These are phyloP conservation scores for Aspergillus avenaceus DNA, from an alignment of 495 filamentous ascomycete genomes.

Conservation along the genomic window DNA sequence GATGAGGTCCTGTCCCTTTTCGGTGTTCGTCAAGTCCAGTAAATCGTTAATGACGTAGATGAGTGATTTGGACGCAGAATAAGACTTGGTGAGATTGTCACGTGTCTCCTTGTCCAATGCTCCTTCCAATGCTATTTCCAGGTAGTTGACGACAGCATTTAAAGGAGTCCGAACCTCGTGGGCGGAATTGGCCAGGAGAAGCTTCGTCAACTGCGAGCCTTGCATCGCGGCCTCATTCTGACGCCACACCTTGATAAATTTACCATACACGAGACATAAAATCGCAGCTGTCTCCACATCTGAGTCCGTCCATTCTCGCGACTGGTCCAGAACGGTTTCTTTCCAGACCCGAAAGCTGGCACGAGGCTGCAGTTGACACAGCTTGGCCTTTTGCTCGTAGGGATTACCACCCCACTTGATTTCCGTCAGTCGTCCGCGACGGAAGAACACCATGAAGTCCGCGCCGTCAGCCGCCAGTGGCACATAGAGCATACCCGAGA, in stretches of 20 bases:
- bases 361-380: slow-evolving; percentile 30
- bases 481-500: slow-evolving; percentile 81
- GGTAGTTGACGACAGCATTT: slow-evolving; percentile 94
- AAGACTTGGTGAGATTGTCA: slow-evolving; percentile 69
- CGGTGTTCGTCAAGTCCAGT: slow-evolving; percentile 85
- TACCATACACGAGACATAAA: slow-evolving; percentile 85
- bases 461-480: slow-evolving; percentile 70
- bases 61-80: slow-evolving; percentile 92
- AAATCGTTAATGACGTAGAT: slow-evolving; percentile 97
- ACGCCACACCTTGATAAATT: slow-evolving; percentile 89
- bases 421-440: slow-evolving; percentile 70
- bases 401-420: slow-evolving; percentile 95
- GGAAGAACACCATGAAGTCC: slow-evolving; percentile 93
- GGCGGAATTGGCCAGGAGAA: slow-evolving; percentile 86
- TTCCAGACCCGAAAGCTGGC: slow-evolving; percentile 33
- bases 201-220: slow-evolving; percentile 71
- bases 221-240: slow-evolving; percentile 86
- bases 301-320: slow-evolving; percentile 44
- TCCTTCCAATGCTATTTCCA: slow-evolving; percentile 91
- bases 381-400: slow-evolving; percentile 62
- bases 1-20: slow-evolving; percentile 74
- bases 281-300: slow-evolving; percentile 84
- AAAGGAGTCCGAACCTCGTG: slow-evolving; percentile 93
- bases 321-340: slow-evolving; percentile 33
- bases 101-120: slow-evolving; percentile 76